phyloP scores from a whole-genome alignment of 2,329 filamentous ascomycete species.

The Colletotrichum theobromicola region DNA sequence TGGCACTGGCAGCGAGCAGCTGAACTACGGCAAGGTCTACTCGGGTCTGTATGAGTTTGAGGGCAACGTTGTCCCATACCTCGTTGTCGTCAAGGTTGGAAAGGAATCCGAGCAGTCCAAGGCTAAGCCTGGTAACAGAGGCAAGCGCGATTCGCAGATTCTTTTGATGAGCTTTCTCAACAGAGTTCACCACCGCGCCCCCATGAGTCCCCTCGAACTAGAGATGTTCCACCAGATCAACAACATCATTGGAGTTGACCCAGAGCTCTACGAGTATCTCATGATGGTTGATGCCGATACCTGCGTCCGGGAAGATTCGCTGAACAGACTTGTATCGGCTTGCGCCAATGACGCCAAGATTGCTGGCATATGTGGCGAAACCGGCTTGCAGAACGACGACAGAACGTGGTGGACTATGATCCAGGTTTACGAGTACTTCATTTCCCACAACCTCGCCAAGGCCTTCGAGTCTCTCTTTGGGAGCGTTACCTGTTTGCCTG shows the following conservation, averaged over 20 bases:
- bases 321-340: conserved; percentile 90
- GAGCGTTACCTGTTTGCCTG: conserved; percentile 97
- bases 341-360: conserved; percentile 96
- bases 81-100: conserved; percentile 95
- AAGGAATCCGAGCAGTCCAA: conserved; percentile 94
- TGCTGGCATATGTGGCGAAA: conserved; percentile 96
- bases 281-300: conserved; percentile 99
- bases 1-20: conserved; percentile 85
- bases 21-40: conserved; percentile 99
- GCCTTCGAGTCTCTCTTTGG: conserved; percentile 98
- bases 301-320: conserved; percentile 86
- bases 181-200: conserved; percentile 89
- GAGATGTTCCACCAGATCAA: conserved; percentile 99
- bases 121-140: conserved; percentile 94
- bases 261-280: conserved; percentile 95
- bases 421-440: conserved; percentile 99
- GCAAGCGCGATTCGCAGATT: conserved; percentile 98
- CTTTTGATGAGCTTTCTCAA: conserved; percentile 97
- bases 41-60: conserved; percentile 97
- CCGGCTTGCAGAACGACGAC: conserved; percentile 93
- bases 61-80: conserved; percentile 95
- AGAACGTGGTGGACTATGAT: conserved; percentile 99
- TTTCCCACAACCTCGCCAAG: conserved; percentile 95
- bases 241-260: conserved; percentile 98
- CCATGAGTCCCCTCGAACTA: conserved; percentile 95